Conservation (phyloP, 495 filamentous ascomycete species). For the Neurospora sp. region DNA sequence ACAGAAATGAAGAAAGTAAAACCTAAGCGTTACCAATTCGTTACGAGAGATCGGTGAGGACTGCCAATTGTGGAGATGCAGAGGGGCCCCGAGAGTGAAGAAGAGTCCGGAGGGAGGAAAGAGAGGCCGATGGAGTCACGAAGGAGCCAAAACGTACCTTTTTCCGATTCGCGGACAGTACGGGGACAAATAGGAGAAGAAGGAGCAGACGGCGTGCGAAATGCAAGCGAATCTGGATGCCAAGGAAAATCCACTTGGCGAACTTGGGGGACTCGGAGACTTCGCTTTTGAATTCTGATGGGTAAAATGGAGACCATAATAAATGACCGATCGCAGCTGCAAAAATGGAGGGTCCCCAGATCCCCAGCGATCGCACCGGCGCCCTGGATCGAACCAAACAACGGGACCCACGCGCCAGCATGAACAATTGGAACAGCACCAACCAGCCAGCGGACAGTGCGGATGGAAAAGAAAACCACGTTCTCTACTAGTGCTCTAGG, state of each 20-base stretch:
- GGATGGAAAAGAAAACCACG: background rate
- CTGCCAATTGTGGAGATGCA: background rate
- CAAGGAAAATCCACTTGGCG: background rate
- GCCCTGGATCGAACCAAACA: slow-evolving; percentile 7
- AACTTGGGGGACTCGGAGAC: too few species aligned
- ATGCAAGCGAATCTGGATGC: slow-evolving; percentile 2
- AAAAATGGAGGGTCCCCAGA: background rate
- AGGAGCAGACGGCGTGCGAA: background rate
- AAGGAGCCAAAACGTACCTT: background rate
- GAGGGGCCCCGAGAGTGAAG: background rate
- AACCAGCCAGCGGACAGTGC: background rate
- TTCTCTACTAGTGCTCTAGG: background rate
- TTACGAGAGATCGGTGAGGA: background rate
- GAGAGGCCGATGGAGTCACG: background rate
- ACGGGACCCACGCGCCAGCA: slow-evolving; percentile 2
- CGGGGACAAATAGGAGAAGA: background rate
- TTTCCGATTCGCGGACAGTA: background rate
- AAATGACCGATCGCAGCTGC: background rate
- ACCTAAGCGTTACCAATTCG: background rate
- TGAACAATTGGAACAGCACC: background rate
- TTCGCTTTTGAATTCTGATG: background rate
- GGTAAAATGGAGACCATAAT: background rate
- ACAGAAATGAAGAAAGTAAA: background rate
- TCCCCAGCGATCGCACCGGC: background rate
- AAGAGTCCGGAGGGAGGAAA: background rate